Percentiles rank a stretch among this genome's conserved stretches.
Conservation (phyloP, 768 basidiomycete genomes). For the Agrocybe chaxingu region DNA sequence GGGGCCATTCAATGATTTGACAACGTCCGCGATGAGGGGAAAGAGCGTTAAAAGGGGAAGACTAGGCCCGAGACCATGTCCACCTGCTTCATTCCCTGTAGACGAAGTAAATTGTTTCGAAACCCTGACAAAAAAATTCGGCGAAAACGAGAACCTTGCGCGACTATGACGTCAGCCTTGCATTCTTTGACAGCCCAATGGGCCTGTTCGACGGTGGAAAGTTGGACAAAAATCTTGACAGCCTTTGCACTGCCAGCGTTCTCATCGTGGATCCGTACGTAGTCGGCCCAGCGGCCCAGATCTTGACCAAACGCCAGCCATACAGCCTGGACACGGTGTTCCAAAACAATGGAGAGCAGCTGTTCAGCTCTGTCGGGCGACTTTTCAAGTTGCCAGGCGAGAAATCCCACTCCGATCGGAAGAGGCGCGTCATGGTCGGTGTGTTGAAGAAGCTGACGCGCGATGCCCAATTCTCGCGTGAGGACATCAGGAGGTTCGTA, state of each 20-base stretch:
- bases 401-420: conserved; percentile 72
- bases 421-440: conserved; percentile 31
- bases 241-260: conserved; percentile 32
- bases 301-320: conserved; percentile 75
- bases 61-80: conserved; percentile 61
- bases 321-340: conserved; percentile 56
- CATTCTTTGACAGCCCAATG: conserved; percentile 58
- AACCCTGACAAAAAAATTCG: background rate
- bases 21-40: conserved; percentile 44
- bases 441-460: conserved; percentile 38
- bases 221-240: conserved; percentile 62
- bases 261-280: conserved; percentile 53
- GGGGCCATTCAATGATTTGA: conserved; percentile 25
- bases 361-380: conserved; percentile 33
- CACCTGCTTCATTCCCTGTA: conserved; percentile 76
- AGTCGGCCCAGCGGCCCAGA: conserved; percentile 56
- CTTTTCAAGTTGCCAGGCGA: conserved; percentile 69
- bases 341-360: conserved; percentile 48
- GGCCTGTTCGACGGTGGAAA: conserved; percentile 61
- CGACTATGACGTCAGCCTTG: conserved; percentile 72
- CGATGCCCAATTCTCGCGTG: conserved; percentile 47
- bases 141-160: conserved; percentile 54
- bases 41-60: conserved; percentile 61
- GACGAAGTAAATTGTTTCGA: conserved; percentile 5
- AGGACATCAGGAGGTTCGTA: conserved; percentile 44